These are phyloP conservation scores for Sporothrix luriei DNA, from an alignment of 2,329 filamentous ascomycete species.

Conservation along the genomic window DNA sequence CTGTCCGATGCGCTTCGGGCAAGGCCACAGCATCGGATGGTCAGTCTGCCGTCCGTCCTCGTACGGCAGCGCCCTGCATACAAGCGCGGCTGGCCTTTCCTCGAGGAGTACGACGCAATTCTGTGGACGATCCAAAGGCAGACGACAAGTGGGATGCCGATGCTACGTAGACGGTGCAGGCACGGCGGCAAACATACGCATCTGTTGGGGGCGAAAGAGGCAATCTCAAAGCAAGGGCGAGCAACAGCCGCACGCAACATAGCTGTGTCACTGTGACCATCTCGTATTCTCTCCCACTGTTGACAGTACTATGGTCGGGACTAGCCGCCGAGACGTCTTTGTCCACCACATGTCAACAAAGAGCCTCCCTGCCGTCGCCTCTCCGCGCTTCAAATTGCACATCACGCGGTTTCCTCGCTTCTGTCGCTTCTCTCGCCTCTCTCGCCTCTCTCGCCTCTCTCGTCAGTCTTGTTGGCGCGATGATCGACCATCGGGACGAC, in stretches of 20 bases:
- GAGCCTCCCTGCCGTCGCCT: constrained; percentile 5
- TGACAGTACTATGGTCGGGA: neutral
- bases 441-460: neutral
- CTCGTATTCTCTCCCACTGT: neutral
- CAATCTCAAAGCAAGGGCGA: neutral
- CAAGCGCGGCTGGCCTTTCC: constrained; percentile 24
- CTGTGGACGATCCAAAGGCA: neutral
- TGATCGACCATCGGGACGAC: neutral
- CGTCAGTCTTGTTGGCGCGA: neutral
- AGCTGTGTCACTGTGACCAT: neutral
- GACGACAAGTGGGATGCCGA: neutral
- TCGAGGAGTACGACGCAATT: neutral
- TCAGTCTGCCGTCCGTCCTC: neutral
- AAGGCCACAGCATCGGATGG: constrained; percentile 5
- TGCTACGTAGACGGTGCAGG: constrained; percentile 1
- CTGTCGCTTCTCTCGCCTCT: neutral
- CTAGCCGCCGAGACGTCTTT: neutral
- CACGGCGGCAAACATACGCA: constrained; percentile 20
- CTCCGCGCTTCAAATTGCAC: constrained; percentile 2
- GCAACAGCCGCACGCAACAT: constrained; percentile 9
- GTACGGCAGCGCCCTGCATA: constrained; percentile 3
- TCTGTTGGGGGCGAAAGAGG: neutral
- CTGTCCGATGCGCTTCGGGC: constrained; percentile 8
- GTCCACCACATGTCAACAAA: neutral
- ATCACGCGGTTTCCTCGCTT: neutral